Conservation (phyloP, 2,329 filamentous ascomycete species). For the Sporothrix brunneoviolacea region DNA sequence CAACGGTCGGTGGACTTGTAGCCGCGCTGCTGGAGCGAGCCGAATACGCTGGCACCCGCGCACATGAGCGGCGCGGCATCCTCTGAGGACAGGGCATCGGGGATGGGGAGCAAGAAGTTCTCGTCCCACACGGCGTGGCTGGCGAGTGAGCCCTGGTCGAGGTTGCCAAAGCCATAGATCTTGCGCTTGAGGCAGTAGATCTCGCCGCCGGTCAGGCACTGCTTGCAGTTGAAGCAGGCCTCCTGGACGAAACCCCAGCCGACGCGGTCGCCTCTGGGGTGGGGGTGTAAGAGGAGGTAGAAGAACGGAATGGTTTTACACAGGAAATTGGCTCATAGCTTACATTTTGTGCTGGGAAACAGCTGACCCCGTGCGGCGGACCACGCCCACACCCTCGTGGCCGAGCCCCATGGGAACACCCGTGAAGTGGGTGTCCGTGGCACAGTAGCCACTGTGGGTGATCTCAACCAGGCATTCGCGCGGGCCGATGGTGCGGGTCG, state of each 20-base stretch:
- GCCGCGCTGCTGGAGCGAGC: slow-evolving; percentile 25
- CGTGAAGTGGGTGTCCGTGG: slow-evolving; percentile 40
- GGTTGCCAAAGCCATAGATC: slow-evolving; percentile 35
- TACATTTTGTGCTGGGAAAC: slow-evolving; percentile 31
- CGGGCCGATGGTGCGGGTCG: slow-evolving; percentile 2
- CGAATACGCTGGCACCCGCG: slow-evolving; percentile 37
- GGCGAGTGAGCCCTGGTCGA: slow-evolving; percentile 42
- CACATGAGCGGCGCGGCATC: slow-evolving; percentile 34
- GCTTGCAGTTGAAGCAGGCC: slow-evolving; percentile 37
- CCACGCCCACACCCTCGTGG: slow-evolving; percentile 44
- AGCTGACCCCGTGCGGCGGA: slow-evolving; percentile 34
- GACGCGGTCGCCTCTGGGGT: slow-evolving; percentile 36
- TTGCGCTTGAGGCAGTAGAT: slow-evolving; percentile 35
- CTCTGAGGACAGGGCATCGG: slow-evolving; percentile 24
- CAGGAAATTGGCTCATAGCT: no score
- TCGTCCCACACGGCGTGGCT: slow-evolving; percentile 31
- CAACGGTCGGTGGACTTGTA: slow-evolving; percentile 25
- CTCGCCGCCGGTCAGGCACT: slow-evolving; percentile 38
- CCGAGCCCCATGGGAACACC: slow-evolving; percentile 35
- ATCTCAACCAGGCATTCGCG: slow-evolving; percentile 57
- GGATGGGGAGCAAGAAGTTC: slow-evolving; percentile 28
- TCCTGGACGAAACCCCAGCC: slow-evolving; percentile 40
- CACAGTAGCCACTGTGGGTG: slow-evolving; percentile 62
- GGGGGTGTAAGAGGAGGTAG: not conserved
- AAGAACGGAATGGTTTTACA: no score